phyloP scores from a whole-genome alignment of 164 flowering plant genomes.

The Tinospora cordifolia region DNA sequence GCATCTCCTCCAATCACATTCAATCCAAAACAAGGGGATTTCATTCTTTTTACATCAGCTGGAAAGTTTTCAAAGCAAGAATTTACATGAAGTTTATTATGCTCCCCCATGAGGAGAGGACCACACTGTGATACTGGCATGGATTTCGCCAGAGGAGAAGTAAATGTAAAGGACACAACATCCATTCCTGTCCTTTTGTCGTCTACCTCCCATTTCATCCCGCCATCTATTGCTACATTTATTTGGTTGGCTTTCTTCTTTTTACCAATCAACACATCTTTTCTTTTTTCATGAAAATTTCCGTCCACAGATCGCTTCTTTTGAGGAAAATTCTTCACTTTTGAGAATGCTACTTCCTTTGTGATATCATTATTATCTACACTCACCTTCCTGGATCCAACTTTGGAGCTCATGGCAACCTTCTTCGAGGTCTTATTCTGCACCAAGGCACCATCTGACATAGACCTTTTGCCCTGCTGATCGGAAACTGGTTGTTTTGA shows the following conservation, averaged over 20 bases:
- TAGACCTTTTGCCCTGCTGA: conserved; percentile 36
- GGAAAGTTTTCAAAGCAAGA: conserved; percentile 26
- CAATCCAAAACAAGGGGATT: conserved; percentile 34
- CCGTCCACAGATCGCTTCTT: conserved; percentile 55
- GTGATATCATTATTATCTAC: conserved; percentile 31
- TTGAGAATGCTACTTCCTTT: conserved; percentile 28
- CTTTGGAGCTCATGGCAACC: conserved; percentile 31
- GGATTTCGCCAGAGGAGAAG: conserved; percentile 57
- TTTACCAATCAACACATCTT: conserved; percentile 21
- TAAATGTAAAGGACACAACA: conserved; percentile 91
- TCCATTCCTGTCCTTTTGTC: conserved; percentile 56
- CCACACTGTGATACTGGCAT: conserved; percentile 32
- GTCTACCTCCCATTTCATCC: conserved; percentile 34
- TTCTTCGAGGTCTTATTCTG: conserved; percentile 34
- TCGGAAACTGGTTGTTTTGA: conserved; percentile 37
- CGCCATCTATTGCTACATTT: conserved; percentile 18
- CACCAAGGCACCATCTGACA: conserved; percentile 29
- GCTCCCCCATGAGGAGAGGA: conserved; percentile 22
- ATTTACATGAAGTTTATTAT: conserved; percentile 19
- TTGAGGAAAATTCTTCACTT: conserved; percentile 37
- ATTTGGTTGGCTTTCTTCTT: conserved; percentile 25
- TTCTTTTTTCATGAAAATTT: conserved; percentile 30
- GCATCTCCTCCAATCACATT: conserved; percentile 66
- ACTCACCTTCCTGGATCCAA: conserved; percentile 39
- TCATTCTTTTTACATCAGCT: conserved; percentile 27